Conservation (phyloP, 2,329 filamentous ascomycete genomes). For the Clarireedia monteithiana region DNA sequence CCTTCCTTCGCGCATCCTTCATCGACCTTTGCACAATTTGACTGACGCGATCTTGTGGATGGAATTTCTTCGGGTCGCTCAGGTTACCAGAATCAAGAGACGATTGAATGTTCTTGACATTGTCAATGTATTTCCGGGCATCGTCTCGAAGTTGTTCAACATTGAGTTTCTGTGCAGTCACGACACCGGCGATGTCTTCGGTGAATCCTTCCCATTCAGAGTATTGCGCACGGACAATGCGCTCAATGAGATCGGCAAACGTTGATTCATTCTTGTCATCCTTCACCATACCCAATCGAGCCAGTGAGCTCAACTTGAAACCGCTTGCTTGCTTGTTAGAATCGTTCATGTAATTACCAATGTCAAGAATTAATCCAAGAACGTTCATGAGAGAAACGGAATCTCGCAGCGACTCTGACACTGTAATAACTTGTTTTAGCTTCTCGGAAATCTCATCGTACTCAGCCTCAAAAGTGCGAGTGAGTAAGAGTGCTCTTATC, state of each 20-base stretch:
- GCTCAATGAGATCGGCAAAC: slow-evolving; percentile 90
- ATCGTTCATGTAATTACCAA: slow-evolving; percentile 99
- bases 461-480: slow-evolving; percentile 74
- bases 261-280: slow-evolving; percentile 98
- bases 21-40: slow-evolving; percentile 87
- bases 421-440: slow-evolving; percentile 75
- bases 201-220: slow-evolving; percentile 89
- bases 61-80: slow-evolving; percentile 95
- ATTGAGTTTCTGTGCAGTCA: slow-evolving; percentile 81
- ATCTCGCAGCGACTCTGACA: slow-evolving; percentile 83
- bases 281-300: slow-evolving; percentile 92
- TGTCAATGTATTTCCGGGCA: slow-evolving; percentile 87
- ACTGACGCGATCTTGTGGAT: slow-evolving; percentile 89
- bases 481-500: slow-evolving; percentile 84
- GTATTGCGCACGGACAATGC: slow-evolving; percentile 93
- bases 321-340: slow-evolving; percentile 96
- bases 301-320: slow-evolving; percentile 94
- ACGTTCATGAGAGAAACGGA: slow-evolving; percentile 95
- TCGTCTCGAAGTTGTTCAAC: slow-evolving; percentile 85
- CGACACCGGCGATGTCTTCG: slow-evolving; percentile 74
- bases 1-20: slow-evolving; percentile 94
- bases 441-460: slow-evolving; percentile 88
- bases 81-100: slow-evolving; percentile 90
- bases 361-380: slow-evolving; percentile 88
- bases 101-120: slow-evolving; percentile 86